Percentiles rank a stretch among this genome's conserved stretches.
These are phyloP conservation scores for Coemansia sp. DNA, from an alignment of 192 early-diverging fungal genomes.

Conservation along the genomic window DNA sequence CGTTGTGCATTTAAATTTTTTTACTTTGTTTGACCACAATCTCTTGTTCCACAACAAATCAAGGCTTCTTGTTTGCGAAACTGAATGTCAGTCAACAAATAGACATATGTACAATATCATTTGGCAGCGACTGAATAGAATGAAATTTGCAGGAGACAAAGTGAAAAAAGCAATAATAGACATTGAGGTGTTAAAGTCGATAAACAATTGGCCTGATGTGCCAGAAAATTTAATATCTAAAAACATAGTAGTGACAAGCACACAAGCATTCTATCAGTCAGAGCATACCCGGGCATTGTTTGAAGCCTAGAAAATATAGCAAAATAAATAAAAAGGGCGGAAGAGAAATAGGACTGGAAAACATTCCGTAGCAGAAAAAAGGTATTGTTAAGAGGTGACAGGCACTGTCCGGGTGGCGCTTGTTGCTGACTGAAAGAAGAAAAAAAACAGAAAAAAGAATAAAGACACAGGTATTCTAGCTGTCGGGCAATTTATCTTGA, in stretches of 20 bases:
- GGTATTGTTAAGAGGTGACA: neutral
- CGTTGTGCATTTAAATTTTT: too few relatives aligned
- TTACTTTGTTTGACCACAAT: too few relatives aligned
- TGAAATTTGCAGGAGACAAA: neutral
- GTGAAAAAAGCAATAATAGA: neutral
- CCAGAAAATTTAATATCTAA: neutral
- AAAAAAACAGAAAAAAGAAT: neutral
- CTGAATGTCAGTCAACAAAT: neutral
- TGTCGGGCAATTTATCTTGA: neutral
- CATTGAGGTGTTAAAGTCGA: neutral
- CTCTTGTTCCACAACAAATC: too few relatives aligned
- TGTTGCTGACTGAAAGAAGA: neutral
- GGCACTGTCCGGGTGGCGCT: neutral
- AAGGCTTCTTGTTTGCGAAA: neutral
- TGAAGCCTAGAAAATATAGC: neutral
- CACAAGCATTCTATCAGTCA: neutral
- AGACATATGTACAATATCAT: neutral
- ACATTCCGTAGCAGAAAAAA: neutral
- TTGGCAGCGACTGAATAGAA: neutral
- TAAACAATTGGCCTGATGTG: neutral
- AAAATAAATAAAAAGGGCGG: conserved; percentile 2
- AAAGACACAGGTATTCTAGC: neutral
- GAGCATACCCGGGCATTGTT: neutral
- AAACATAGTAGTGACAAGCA: neutral
- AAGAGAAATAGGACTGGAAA: neutral